These are phyloP conservation scores for Epichloe typhina DNA, from an alignment of 2,329 filamentous ascomycete species.

Conservation along the genomic window DNA sequence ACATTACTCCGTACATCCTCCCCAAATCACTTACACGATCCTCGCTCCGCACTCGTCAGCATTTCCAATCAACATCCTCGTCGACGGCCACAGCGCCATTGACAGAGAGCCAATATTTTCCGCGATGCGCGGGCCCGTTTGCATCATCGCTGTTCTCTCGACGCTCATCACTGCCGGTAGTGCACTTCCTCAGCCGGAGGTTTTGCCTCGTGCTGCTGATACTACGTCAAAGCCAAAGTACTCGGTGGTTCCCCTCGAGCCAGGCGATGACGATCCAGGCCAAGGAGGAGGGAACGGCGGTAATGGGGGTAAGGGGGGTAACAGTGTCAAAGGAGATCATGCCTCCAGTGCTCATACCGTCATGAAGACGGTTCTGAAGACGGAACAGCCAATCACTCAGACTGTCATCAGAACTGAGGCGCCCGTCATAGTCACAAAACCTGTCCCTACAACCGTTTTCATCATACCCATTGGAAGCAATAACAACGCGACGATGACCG, in stretches of 20 bases:
- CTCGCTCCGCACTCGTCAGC: neutral
- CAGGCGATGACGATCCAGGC: slow-evolving; percentile 13
- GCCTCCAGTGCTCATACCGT: slow-evolving; percentile 10
- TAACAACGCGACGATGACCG: neutral
- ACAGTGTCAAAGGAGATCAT: slow-evolving; percentile 6
- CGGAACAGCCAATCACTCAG: slow-evolving; percentile 11
- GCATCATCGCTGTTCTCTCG: slow-evolving; percentile 18
- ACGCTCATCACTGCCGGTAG: slow-evolving; percentile 13
- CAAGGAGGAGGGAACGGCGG: slow-evolving; percentile 3
- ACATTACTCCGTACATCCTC: neutral
- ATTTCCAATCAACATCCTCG: neutral
- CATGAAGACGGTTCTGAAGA: slow-evolving; percentile 17
- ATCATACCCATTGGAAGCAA: slow-evolving; percentile 16
- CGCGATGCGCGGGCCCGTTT: slow-evolving; percentile 19
- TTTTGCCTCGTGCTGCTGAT: slow-evolving; percentile 12
- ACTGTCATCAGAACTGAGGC: slow-evolving; percentile 14
- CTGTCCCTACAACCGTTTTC: slow-evolving; percentile 10
- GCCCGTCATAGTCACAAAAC: slow-evolving; percentile 10
- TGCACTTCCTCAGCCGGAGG: slow-evolving; percentile 16
- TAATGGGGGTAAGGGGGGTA: slow-evolving; percentile 3
- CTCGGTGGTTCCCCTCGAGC: slow-evolving; percentile 26
- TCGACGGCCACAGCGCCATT: neutral
- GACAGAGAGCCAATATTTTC: neutral
- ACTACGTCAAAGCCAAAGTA: slow-evolving; percentile 19
- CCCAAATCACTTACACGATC: neutral